phyloP scores from a whole-genome alignment of 106 monocot genomes.

The Allium fistulosum region DNA sequence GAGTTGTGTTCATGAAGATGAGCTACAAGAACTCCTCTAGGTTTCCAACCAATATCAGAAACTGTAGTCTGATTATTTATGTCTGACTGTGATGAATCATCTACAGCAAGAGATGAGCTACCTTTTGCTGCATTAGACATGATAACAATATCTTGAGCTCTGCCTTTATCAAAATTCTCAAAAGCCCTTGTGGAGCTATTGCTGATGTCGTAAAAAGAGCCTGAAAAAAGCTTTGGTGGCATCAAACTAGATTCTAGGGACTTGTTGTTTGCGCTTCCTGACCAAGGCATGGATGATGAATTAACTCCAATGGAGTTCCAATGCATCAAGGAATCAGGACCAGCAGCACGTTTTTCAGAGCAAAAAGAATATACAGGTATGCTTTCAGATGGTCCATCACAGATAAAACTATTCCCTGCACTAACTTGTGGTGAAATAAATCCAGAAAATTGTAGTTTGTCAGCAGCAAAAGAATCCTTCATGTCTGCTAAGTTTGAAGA shows the following conservation, averaged over 20 bases:
- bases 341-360: slow-evolving; percentile 31
- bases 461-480: slow-evolving; percentile 51
- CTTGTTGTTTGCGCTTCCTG: slow-evolving; percentile 38
- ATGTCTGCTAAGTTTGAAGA: slow-evolving; percentile 19
- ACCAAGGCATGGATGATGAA: slow-evolving; percentile 49
- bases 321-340: slow-evolving; percentile 34
- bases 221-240: slow-evolving; percentile 67
- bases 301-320: slow-evolving; percentile 42
- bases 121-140: slow-evolving; percentile 52
- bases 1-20: slow-evolving; percentile 91
- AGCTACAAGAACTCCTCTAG: slow-evolving; percentile 83
- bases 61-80: slow-evolving; percentile 34
- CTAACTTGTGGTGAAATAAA: slow-evolving; percentile 60
- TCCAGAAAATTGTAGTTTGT: slow-evolving; percentile 72
- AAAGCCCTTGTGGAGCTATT: slow-evolving; percentile 29
- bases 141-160: slow-evolving; percentile 50
- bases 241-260: slow-evolving; percentile 53
- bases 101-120: slow-evolving; percentile 44
- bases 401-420: slow-evolving; percentile 52
- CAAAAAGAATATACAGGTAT: slow-evolving; percentile 78
- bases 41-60: slow-evolving; percentile 76
- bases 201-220: slow-evolving; percentile 62
- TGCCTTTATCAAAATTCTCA: slow-evolving; percentile 39
- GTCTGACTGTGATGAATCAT: slow-evolving; percentile 38
- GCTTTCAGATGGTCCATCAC: slow-evolving; percentile 79